Evolutionary conservation across 495 filamentous ascomycete species (phyloP).

Genomic region (Coniosporium apollinis): DNA sequence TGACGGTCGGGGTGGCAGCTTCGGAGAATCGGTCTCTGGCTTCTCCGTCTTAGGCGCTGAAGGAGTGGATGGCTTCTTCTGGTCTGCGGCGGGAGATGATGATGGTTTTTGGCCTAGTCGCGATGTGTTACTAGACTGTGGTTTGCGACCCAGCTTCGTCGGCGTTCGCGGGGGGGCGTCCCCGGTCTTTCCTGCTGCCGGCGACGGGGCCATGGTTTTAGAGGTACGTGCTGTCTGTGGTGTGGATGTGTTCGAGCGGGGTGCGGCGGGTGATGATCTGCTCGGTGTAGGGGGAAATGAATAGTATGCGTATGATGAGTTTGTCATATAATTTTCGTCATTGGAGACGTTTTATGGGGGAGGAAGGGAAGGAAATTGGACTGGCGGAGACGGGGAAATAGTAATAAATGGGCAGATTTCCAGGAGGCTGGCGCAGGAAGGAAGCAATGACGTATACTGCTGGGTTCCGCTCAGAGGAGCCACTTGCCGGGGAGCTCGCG

Average conservation of each 20-base stretch:
- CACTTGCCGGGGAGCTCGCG: slow-evolving; percentile 1
- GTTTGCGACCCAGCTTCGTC: slow-evolving; percentile 33
- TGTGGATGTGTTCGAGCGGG: slow-evolving; percentile 16
- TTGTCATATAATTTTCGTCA: slow-evolving; percentile 26
- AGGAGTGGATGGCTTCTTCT: slow-evolving; percentile 15
- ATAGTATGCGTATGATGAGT: slow-evolving; percentile 32
- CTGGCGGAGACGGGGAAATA: neutral
- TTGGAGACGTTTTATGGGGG: slow-evolving; percentile 3
- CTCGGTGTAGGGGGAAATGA: slow-evolving; percentile 33
- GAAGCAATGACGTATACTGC: too few species aligned
- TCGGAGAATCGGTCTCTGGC: slow-evolving; percentile 18
- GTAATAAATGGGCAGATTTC: slow-evolving; percentile 3
- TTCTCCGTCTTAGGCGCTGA: slow-evolving; percentile 14
- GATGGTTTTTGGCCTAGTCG: slow-evolving; percentile 24
- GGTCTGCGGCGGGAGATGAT: slow-evolving; percentile 7
- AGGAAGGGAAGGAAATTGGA: slow-evolving; percentile 3
- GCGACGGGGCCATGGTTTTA: slow-evolving; percentile 28
- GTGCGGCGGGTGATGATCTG: slow-evolving; percentile 22
- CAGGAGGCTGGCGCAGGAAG: neutral
- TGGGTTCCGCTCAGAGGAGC: slow-evolving; percentile 1
- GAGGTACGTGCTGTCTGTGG: slow-evolving; percentile 20
- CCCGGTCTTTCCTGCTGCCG: slow-evolving; percentile 28
- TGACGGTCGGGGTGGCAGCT: slow-evolving; percentile 20
- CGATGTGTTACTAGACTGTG: slow-evolving; percentile 26
- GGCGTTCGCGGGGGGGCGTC: slow-evolving; percentile 28